Evolutionary conservation across 768 basidiomycete species (phyloP).

Genomic region (Mycena metata): DNA sequence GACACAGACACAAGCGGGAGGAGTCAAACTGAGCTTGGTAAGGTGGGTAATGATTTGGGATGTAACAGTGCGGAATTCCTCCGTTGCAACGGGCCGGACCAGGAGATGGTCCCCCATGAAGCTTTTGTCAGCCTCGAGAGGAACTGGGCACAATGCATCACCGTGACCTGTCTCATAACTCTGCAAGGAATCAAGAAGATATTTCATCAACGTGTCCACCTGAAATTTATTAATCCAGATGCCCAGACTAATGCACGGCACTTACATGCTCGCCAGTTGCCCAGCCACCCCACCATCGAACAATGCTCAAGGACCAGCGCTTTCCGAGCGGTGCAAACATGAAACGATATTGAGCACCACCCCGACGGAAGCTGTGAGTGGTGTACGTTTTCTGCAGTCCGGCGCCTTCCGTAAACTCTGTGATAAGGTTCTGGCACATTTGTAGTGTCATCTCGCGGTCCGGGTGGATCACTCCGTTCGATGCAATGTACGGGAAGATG

Average conservation of each 20-base stretch:
- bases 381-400: constrained; percentile 44
- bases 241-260: not conserved
- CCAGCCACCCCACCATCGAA: constrained; percentile 58
- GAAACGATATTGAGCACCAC: constrained; percentile 56
- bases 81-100: constrained; percentile 31
- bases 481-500: constrained; percentile 49
- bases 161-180: constrained; percentile 48
- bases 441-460: constrained; percentile 45
- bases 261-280: constrained; percentile 52
- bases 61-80: constrained; percentile 34
- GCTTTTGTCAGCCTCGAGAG: constrained; percentile 35
- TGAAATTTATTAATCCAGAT: constrained; percentile 11
- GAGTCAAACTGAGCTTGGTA: not conserved
- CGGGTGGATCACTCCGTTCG: constrained; percentile 44
- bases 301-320: constrained; percentile 50
- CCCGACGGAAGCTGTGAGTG: constrained; percentile 52
- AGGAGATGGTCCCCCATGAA: constrained; percentile 41
- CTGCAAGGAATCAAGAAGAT: constrained; percentile 51
- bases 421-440: constrained; percentile 44
- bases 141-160: constrained; percentile 45
- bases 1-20: not conserved
- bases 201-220: constrained; percentile 52
- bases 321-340: constrained; percentile 52
- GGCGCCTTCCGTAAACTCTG: constrained; percentile 43
- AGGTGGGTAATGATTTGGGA: constrained; percentile 2